Base-by-base conservation (phyloP, 2,329 filamentous ascomycete species). In the Exophiala mesophila region DNA sequence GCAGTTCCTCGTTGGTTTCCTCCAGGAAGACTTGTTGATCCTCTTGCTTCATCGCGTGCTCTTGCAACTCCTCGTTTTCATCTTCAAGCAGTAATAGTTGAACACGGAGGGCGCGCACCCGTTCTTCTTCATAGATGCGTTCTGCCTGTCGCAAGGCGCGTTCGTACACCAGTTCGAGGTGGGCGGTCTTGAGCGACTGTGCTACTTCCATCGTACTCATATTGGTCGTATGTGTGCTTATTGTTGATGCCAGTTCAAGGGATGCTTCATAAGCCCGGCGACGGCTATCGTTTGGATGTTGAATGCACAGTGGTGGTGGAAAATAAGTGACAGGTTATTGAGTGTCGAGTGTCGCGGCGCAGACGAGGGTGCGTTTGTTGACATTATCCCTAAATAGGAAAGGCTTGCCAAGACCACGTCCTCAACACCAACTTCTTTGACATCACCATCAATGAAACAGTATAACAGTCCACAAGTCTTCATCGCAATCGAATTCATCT, bases 61-160 rank as follows among this genome's bases (percentile, higher is more conserved):
- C 75, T 51, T 78, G 76, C 19, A 95, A 64, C 7, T 77, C 72
- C 35, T 81, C 76, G 50, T 83, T 86, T 50, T 94, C 83, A 52
- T 89, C 80, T 49, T 82, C 74, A n/a, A 85, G 69, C n/a, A 88
- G 65, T 40, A 89, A 67, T 41, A 82, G 72, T 49, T 82, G 77
- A 47, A 90, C 72, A 53, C 79, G 79, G 39, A 88, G 65, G 51
- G 81, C 76, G 35, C 89, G 80, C 28, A 78, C 71, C 46, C 82
- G 78, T 62, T 97, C 89, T 52, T 88, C 80, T 56, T 85, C 85
- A 53, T 78, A 68, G 41, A 94, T 72, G 8, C 82, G 69, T 39
- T 85, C 76, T 24, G 83, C 76, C 41, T 80, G 72, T 54, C 83
- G 79, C 41, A 77, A 65, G 52, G 74, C 76, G 46, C 75, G 73